Conservation (phyloP, 768 basidiomycete genomes). For the Tubosaeta sp. region DNA sequence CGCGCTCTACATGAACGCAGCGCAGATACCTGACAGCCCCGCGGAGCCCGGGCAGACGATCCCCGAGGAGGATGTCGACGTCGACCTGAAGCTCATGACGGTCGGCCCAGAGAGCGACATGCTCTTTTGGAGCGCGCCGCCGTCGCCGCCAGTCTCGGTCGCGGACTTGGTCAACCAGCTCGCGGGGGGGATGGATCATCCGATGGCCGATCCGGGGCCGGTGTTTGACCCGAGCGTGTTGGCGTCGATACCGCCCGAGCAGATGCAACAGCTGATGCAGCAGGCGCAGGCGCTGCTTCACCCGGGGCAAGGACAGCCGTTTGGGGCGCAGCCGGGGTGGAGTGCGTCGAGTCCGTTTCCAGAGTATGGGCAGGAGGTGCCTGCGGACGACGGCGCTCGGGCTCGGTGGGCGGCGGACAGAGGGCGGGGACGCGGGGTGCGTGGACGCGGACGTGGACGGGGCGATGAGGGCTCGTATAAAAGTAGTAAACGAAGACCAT, state of each 20-base stretch:
- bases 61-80: constrained; percentile 67
- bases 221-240: constrained; percentile 40
- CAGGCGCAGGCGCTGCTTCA: constrained; percentile 34
- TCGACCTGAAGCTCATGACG: constrained; percentile 59
- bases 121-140: constrained; percentile 56
- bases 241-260: constrained; percentile 49
- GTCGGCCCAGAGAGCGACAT: constrained; percentile 64
- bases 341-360: constrained; percentile 37
- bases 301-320: constrained; percentile 29
- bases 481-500: constrained; percentile 83
- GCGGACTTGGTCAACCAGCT: constrained; percentile 69
- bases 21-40: constrained; percentile 76
- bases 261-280: constrained; percentile 59
- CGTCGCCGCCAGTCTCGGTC: constrained; percentile 42
- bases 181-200: constrained; percentile 40
- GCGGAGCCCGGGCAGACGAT: constrained; percentile 60
- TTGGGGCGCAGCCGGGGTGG: constrained; percentile 38
- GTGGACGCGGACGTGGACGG: constrained; percentile 53
- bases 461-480: constrained; percentile 61
- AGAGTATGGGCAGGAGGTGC: constrained; percentile 44
- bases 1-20: constrained; percentile 65
- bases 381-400: constrained; percentile 43
- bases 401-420: constrained; percentile 45
- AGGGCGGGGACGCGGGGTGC: constrained; percentile 51
- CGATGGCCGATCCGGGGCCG: constrained; percentile 34